Evolutionary conservation across 768 basidiomycete genomes (phyloP).

Genomic region (Candolleomyces efflorescens): DNA sequence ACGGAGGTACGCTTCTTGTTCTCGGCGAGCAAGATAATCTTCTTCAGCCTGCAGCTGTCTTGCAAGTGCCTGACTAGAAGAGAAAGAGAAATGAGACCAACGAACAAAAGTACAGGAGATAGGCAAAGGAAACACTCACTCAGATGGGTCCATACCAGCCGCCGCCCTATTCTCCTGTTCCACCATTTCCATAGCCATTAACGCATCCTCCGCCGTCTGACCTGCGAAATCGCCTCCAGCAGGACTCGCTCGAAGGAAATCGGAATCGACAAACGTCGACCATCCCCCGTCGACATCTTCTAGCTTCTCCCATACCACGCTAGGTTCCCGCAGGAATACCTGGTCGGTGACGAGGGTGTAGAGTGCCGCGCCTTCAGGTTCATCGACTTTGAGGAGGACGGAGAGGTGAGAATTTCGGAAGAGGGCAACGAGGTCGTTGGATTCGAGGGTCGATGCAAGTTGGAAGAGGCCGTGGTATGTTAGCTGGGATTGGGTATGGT

Average conservation of each 20-base stretch:
- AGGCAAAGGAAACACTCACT: conserved; percentile 45
- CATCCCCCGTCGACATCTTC: conserved; percentile 83
- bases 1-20: conserved; percentile 27
- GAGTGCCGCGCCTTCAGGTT: conserved; percentile 40
- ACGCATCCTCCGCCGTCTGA: conserved; percentile 57
- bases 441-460: conserved; percentile 59
- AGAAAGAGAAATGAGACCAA: background rate
- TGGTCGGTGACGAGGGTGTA: conserved; percentile 87
- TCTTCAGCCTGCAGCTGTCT: conserved; percentile 79
- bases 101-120: background rate
- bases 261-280: conserved; percentile 73
- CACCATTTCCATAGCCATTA: conserved; percentile 46
- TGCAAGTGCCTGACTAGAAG: conserved; percentile 60
- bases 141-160: conserved; percentile 41
- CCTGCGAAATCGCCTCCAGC: conserved; percentile 81
- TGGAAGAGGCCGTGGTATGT: conserved; percentile 87
- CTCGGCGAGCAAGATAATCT: conserved; percentile 46
- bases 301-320: conserved; percentile 87
- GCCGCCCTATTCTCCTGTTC: conserved; percentile 28
- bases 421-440: conserved; percentile 65
- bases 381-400: conserved; percentile 63
- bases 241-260: conserved; percentile 60
- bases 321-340: conserved; percentile 70
- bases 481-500: conserved; percentile 71
- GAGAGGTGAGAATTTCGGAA: conserved; percentile 90